Conservation (phyloP, 345 rosid species). For the Salix arbutifolia region DNA sequence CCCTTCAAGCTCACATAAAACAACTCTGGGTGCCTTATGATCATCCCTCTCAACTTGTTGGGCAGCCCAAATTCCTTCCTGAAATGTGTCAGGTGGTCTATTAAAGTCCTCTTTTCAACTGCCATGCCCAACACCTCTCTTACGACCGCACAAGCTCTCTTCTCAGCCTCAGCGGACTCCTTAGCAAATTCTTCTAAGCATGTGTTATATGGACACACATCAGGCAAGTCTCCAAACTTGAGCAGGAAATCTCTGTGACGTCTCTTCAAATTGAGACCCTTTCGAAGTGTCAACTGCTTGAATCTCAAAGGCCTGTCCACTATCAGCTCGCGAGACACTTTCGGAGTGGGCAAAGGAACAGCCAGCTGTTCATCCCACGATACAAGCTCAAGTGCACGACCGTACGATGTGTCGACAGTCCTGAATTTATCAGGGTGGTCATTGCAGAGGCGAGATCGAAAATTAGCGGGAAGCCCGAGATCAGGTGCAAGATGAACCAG, state of each 20-base stretch:
- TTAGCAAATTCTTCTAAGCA: constrained; percentile 38
- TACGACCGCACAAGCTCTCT: constrained; percentile 69
- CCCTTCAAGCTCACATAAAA: constrained; percentile 86
- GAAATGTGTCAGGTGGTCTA: constrained; percentile 86
- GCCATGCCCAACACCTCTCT: constrained; percentile 70
- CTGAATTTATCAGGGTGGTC: constrained; percentile 68
- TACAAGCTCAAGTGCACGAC: constrained; percentile 84
- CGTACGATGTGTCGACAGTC: constrained; percentile 72
- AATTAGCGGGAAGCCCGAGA: constrained; percentile 85
- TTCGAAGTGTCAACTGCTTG: constrained; percentile 66
- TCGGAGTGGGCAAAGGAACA: constrained; percentile 35
- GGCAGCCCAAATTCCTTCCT: constrained; percentile 74
- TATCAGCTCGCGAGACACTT: constrained; percentile 42
- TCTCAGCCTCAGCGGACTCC: constrained; percentile 69
- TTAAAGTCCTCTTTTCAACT: constrained; percentile 66
- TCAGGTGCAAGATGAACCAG: constrained; percentile 82
- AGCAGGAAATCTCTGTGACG: constrained; percentile 53
- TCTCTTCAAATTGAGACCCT: constrained; percentile 72
- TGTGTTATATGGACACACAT: constrained; percentile 65
- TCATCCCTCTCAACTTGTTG: constrained; percentile 66
- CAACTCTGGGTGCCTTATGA: constrained; percentile 76
- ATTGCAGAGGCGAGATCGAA: constrained; percentile 79
- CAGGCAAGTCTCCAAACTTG: constrained; percentile 57
- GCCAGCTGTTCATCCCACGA: constrained; percentile 66
- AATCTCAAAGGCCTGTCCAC: constrained; percentile 85